Evolutionary conservation across 257 asterid genomes (phyloP).

Genomic region (Plectranthus barbatus): DNA sequence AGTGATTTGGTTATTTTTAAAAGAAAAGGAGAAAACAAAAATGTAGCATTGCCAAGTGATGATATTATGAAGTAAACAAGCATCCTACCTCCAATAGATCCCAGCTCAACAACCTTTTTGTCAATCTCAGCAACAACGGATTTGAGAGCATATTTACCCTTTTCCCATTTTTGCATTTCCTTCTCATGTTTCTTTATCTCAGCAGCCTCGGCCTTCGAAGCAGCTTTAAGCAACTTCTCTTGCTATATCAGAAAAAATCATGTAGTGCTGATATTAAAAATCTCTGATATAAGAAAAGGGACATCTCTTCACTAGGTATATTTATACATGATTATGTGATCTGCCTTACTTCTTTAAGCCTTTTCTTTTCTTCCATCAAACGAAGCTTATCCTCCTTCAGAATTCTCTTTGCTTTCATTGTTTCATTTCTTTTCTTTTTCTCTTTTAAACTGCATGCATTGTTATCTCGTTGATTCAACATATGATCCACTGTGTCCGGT

Average conservation of each 20-base stretch:
- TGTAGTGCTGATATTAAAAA: conserved; percentile 10
- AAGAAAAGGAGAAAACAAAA: background rate
- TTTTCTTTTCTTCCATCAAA: conserved; percentile 70
- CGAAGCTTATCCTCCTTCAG: conserved; percentile 74
- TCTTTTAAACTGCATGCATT: conserved; percentile 23
- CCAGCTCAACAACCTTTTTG: conserved; percentile 62
- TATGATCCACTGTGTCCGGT: conserved; percentile 20
- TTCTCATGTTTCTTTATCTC: conserved; percentile 55
- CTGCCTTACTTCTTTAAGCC: conserved; percentile 61
- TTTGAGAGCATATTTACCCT: conserved; percentile 74
- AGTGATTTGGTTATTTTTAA: background rate
- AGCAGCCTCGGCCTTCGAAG: conserved; percentile 80
- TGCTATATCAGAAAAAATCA: conserved; percentile 34
- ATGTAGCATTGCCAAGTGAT: background rate
- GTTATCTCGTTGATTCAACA: conserved; percentile 25
- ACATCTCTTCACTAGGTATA: background rate
- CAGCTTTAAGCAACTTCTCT: conserved; percentile 80
- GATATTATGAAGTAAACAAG: conserved; percentile 4
- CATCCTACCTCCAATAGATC: conserved; percentile 71
- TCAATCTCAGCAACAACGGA: conserved; percentile 91
- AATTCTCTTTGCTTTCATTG: conserved; percentile 31
- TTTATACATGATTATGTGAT: background rate
- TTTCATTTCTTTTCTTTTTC: conserved; percentile 28
- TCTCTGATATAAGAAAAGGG: background rate
- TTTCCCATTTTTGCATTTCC: conserved; percentile 89